phyloP scores from a whole-genome alignment of 2,329 filamentous ascomycete species.

The Trichoderma atroviride region DNA sequence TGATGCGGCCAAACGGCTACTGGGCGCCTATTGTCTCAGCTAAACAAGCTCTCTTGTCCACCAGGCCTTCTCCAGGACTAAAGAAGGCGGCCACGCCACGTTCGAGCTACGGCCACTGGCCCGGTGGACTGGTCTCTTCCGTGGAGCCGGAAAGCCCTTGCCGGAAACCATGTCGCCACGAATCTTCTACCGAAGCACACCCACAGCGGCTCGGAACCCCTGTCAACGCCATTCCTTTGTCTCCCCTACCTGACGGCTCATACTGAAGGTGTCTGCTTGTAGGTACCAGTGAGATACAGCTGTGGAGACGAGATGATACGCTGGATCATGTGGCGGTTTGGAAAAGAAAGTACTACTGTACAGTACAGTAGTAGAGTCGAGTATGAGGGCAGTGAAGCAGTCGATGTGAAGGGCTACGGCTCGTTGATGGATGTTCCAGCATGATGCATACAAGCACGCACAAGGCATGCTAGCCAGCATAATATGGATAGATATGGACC shows the following conservation, averaged over 20 bases:
- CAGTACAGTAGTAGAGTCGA: neutral
- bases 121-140: conserved; percentile 27
- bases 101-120: conserved; percentile 12
- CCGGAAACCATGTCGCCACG: conserved; percentile 32
- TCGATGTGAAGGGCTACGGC: neutral
- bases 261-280: neutral
- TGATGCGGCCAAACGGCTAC: conserved; percentile 13
- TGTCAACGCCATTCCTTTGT: neutral
- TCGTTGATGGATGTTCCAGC: neutral
- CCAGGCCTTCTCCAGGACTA: neutral
- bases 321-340: conserved; percentile 5
- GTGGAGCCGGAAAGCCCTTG: conserved; percentile 39
- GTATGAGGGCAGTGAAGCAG: neutral
- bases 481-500: neutral
- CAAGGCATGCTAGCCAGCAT: too few relatives aligned
- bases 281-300: neutral
- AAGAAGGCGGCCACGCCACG: conserved; percentile 3
- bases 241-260: neutral
- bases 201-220: conserved; percentile 19
- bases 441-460: neutral
- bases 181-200: conserved; percentile 24
- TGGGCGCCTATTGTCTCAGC: conserved; percentile 16
- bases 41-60: conserved; percentile 5
- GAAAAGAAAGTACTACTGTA: neutral
- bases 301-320: neutral